Percentiles rank a stretch among this genome's conserved stretches.
Evolutionary conservation across 1,284 basidiomycete genomes (phyloP).

Genomic region (Microbotryum lychnidis-dioicae): DNA sequence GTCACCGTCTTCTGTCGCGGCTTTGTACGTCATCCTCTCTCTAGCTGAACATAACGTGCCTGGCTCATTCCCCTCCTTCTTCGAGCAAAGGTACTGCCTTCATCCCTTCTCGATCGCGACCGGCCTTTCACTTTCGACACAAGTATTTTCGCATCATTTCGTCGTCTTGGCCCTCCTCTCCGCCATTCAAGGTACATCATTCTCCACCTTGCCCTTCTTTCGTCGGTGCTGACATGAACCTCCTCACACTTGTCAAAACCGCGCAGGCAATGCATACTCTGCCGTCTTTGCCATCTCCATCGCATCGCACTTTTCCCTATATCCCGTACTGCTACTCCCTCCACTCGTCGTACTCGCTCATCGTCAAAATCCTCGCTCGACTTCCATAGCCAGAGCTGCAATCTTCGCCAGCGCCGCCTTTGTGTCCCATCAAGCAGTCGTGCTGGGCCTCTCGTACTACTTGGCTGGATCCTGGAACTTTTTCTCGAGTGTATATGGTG

Average conservation of each 20-base stretch:
- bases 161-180: constrained; percentile 61
- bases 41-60: neutral
- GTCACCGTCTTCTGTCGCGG: constrained; percentile 54
- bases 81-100: constrained; percentile 59
- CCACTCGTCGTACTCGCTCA: constrained; percentile 55
- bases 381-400: neutral
- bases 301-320: constrained; percentile 60
- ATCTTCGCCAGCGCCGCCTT: constrained; percentile 14
- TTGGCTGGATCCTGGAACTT: constrained; percentile 40
- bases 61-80: constrained; percentile 5
- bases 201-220: constrained; percentile 17
- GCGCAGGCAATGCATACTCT: constrained; percentile 31
- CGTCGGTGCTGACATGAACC: constrained; percentile 23
- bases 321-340: constrained; percentile 59
- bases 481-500: constrained; percentile 63
- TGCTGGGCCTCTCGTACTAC: constrained; percentile 23
- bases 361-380: constrained; percentile 13
- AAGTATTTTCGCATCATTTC: constrained; percentile 66
- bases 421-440: constrained; percentile 14
- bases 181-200: constrained; percentile 55
- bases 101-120: constrained; percentile 80
- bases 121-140: constrained; percentile 68
- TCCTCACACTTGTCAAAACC: constrained; percentile 2
- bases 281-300: constrained; percentile 60
- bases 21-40: constrained; percentile 49